phyloP scores from a whole-genome alignment of 2,329 filamentous ascomycete genomes.

The Phoma herbarum region DNA sequence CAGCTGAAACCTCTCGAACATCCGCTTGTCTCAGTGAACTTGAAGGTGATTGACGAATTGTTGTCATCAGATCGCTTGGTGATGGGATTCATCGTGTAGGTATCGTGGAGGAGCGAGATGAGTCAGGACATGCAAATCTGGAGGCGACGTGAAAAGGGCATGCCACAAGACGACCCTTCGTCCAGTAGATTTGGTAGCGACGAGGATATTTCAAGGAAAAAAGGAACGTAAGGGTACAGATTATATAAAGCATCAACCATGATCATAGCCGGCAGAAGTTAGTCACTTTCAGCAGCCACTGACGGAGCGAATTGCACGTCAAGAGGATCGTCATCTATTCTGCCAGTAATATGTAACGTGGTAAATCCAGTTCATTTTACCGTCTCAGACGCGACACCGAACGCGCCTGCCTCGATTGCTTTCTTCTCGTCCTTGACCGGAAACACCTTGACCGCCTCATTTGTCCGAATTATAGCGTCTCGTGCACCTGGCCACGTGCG shows the following conservation, averaged over 20 bases:
- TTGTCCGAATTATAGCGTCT: slow-evolving; percentile 25
- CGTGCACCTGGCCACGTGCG: slow-evolving; percentile 32
- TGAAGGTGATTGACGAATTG: no score
- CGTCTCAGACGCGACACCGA: background rate
- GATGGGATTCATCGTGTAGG: no score
- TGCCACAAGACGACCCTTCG: no score
- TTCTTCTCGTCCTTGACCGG: slow-evolving; percentile 17
- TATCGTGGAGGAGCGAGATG: no score
- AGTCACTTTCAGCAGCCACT: background rate
- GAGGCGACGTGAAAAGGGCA: no score
- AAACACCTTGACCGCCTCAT: slow-evolving; percentile 24
- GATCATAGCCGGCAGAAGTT: background rate
- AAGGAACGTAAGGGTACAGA: background rate
- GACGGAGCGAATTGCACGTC: background rate
- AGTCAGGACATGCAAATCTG: no score
- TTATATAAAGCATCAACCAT: background rate
- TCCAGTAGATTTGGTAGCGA: background rate
- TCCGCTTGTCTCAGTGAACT: no score
- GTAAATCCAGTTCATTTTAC: background rate
- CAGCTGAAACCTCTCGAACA: no score
- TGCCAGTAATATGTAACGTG: no score
- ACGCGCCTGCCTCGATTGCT: slow-evolving; percentile 4
- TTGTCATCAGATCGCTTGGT: no score
- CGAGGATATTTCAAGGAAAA: no score
- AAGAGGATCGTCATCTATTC: background rate